These are phyloP conservation scores for Globisporangium lucens DNA, from an alignment of 352 stramenopile genomes.

Conservation along the genomic window DNA sequence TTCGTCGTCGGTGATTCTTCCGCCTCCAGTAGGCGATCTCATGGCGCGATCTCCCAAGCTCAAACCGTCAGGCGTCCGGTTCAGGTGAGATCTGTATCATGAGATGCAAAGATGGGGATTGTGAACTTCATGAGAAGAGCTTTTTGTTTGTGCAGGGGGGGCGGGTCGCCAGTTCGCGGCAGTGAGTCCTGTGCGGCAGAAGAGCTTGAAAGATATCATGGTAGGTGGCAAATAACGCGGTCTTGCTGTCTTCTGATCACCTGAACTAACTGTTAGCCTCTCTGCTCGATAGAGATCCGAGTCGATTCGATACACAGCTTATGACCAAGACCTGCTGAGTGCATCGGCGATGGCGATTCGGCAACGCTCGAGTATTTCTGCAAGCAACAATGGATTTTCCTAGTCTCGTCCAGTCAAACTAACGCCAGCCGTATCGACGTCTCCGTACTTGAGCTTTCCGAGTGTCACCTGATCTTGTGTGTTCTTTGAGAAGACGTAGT, in stretches of 20 bases:
- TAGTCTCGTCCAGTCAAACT: constrained; percentile 13
- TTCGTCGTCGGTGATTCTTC: constrained; percentile 31
- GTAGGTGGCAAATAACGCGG: constrained; percentile 17
- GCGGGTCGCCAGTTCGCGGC: constrained; percentile 55
- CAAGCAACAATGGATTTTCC: constrained; percentile 3
- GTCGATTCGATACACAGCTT: constrained; percentile 29
- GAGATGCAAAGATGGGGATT: neutral
- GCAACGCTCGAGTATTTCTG: constrained; percentile 29
- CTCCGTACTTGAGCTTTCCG: constrained; percentile 38
- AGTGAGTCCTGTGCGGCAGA: constrained; percentile 23
- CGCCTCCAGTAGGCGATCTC: constrained; percentile 37
- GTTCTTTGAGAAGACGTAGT: neutral
- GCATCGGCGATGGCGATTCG: constrained; percentile 53
- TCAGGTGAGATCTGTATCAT: constrained; percentile 28
- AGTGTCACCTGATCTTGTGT: constrained; percentile 25
- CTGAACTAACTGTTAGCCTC: neutral
- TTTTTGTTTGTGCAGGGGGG: constrained; percentile 28
- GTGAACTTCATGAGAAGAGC: neutral
- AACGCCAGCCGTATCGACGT: constrained; percentile 12
- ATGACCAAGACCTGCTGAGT: constrained; percentile 56
- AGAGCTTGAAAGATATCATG: constrained; percentile 36
- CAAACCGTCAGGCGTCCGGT: constrained; percentile 37
- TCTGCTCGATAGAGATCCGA: constrained; percentile 26
- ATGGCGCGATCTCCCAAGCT: constrained; percentile 43
- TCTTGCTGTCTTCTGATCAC: neutral